These are phyloP conservation scores for Myxozyma kluyveri DNA, from an alignment of 805 yeast genomes.

Conservation along the genomic window DNA sequence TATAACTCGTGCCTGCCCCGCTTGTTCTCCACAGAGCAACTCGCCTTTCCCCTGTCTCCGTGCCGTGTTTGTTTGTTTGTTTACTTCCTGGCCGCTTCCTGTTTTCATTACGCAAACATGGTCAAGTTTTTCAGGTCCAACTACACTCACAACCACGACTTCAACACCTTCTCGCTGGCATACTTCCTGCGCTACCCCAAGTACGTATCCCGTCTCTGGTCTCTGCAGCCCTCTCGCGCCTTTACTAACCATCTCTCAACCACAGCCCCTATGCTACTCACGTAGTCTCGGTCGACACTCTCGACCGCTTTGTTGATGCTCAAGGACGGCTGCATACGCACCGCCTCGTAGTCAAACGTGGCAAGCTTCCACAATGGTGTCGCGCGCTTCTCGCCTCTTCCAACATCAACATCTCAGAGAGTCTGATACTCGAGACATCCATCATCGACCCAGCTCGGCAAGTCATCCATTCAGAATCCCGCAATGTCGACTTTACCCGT, in stretches of 20 bases:
- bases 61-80: too few relatives aligned
- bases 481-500: slow-evolving; percentile 79
- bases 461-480: slow-evolving; percentile 64
- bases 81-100: too few relatives aligned
- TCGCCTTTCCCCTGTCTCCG: too few relatives aligned
- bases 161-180: slow-evolving; percentile 24
- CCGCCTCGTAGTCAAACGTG: slow-evolving; percentile 70
- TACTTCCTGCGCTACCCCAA: slow-evolving; percentile 29
- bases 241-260: not conserved
- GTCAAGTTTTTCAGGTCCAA: slow-evolving; percentile 25
- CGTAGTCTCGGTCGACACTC: slow-evolving; percentile 78
- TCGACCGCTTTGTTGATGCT: slow-evolving; percentile 56
- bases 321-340: slow-evolving; percentile 69
- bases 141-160: slow-evolving; percentile 28
- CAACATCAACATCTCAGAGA: slow-evolving; percentile 50
- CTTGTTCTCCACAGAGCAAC: too few relatives aligned
- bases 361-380: slow-evolving; percentile 77
- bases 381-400: slow-evolving; percentile 62
- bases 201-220: slow-evolving; percentile 8
- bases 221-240: not conserved
- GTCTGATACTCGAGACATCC: slow-evolving; percentile 80
- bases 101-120: slow-evolving; percentile 15
- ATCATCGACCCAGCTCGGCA: slow-evolving; percentile 60
- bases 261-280: slow-evolving; percentile 76
- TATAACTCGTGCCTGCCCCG: too few relatives aligned